A percentile compares a stretch with the other conserved stretches of the same genome.
These are phyloP conservation scores for Fusarium mexicanum DNA, from an alignment of 2,329 filamentous ascomycete genomes.

Conservation along the genomic window DNA sequence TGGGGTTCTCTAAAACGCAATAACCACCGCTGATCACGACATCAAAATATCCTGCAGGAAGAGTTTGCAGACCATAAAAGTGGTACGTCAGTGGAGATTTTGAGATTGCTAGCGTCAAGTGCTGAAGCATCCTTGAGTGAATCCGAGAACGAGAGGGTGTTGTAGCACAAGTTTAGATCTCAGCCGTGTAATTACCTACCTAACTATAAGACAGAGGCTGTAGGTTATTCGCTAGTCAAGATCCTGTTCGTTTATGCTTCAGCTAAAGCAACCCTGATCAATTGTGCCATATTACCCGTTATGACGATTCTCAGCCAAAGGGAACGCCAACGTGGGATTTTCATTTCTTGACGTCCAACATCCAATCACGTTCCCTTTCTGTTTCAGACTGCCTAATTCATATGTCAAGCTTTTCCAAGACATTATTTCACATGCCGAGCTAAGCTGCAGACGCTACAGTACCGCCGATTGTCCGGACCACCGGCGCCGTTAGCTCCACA, in stretches of 20 bases:
- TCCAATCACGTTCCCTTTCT: conserved; percentile 13
- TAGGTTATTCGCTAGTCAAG: background rate
- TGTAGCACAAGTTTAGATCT: background rate
- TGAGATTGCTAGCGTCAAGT: conserved; percentile 4
- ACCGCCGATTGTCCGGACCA: conserved; percentile 11
- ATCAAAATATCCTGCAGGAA: conserved; percentile 24
- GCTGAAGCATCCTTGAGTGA: background rate
- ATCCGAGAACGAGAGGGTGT: background rate
- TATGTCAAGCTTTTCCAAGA: background rate
- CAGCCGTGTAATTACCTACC: background rate
- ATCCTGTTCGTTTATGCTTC: conserved; percentile 4
- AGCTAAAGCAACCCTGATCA: background rate
- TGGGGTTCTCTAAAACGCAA: conserved; percentile 31
- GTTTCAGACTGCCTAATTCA: background rate
- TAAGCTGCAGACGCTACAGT: conserved; percentile 2
- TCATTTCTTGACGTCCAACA: background rate
- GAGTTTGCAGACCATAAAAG: conserved; percentile 33
- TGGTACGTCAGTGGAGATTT: conserved; percentile 29
- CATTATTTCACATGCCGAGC: conserved; percentile 2
- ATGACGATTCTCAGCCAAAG: conserved; percentile 28
- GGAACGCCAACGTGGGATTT: conserved; percentile 17
- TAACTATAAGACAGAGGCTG: background rate
- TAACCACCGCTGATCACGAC: conserved; percentile 40
- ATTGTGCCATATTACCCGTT: conserved; percentile 33
- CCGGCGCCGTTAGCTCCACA: conserved; percentile 25